phyloP scores from a whole-genome alignment of 2,329 filamentous ascomycete species.

The Trichoderma cornu-damae region DNA sequence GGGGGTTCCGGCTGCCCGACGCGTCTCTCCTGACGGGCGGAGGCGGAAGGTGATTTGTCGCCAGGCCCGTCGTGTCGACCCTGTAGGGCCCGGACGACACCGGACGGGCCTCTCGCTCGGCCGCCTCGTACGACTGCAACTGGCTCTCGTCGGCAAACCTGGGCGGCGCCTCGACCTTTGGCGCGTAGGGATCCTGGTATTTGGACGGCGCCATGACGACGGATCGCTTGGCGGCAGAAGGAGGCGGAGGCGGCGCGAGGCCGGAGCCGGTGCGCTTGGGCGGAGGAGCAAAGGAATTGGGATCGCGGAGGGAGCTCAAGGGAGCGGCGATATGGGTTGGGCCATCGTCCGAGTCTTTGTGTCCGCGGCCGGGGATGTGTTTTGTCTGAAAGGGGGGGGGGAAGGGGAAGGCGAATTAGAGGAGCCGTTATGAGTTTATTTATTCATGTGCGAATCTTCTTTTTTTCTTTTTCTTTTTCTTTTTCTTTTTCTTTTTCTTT shows the following conservation, averaged over 20 bases:
- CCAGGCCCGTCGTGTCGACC: conserved; percentile 64
- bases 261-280: conserved; percentile 55
- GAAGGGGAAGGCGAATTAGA: too few species aligned
- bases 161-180: conserved; percentile 4
- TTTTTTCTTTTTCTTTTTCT: too few species aligned
- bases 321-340: conserved; percentile 49
- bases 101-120: conserved; percentile 40
- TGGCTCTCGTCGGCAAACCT: conserved; percentile 14
- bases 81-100: conserved; percentile 56
- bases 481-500: too few species aligned
- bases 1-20: conserved; percentile 31
- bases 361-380: conserved; percentile 32
- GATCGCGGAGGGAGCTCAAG: conserved; percentile 67
- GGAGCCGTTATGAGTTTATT: too few species aligned
- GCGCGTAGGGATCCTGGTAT: conserved; percentile 30
- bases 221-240: conserved; percentile 24
- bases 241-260: conserved; percentile 27
- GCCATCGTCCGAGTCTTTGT: conserved; percentile 29
- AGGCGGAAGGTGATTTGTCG: conserved; percentile 62
- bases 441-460: too few species aligned
- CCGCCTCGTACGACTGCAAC: conserved; percentile 4
- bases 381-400: not conserved
- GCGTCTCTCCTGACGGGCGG: conserved; percentile 57
- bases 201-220: conserved; percentile 32
- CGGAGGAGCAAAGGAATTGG: conserved; percentile 71